These are phyloP conservation scores for Colletotrichum sp. DNA, from an alignment of 2,329 filamentous ascomycete species.

Conservation along the genomic window DNA sequence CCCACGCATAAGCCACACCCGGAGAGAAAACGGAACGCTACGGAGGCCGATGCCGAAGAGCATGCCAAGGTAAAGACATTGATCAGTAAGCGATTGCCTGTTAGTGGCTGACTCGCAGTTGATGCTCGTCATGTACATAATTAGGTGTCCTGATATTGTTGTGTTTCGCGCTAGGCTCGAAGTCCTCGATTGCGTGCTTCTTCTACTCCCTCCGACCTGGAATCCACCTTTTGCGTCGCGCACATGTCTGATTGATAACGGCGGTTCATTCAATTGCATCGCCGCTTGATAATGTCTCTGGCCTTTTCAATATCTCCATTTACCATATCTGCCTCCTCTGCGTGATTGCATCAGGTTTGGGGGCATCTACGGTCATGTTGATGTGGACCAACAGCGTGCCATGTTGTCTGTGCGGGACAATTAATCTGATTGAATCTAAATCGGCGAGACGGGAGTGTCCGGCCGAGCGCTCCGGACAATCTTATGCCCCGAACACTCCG, in stretches of 20 bases:
- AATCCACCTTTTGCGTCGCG: no score
- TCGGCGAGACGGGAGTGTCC: not conserved
- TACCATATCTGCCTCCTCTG: not conserved
- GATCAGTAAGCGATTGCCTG: no score
- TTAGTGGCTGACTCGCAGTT: no score
- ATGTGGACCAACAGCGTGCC: not conserved
- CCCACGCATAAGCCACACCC: no score
- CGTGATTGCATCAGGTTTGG: not conserved
- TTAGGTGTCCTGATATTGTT: no score
- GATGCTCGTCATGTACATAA: no score
- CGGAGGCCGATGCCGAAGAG: no score
- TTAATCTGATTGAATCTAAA: not conserved
- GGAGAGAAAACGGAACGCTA: no score
- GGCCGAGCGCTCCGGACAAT: not conserved
- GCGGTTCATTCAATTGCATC: not conserved
- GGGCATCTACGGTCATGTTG: not conserved
- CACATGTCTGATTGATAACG: not conserved
- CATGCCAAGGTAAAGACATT: no score
- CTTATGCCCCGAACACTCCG: not conserved
- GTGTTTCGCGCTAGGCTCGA: no score
- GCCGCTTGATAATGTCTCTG: not conserved
- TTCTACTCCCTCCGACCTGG: no score
- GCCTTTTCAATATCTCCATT: accelerated
- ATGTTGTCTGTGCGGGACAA: not conserved
- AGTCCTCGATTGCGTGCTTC: no score